Evolutionary conservation across 2,329 filamentous ascomycete species (phyloP).

Genomic region (Penicillium sp.): DNA sequence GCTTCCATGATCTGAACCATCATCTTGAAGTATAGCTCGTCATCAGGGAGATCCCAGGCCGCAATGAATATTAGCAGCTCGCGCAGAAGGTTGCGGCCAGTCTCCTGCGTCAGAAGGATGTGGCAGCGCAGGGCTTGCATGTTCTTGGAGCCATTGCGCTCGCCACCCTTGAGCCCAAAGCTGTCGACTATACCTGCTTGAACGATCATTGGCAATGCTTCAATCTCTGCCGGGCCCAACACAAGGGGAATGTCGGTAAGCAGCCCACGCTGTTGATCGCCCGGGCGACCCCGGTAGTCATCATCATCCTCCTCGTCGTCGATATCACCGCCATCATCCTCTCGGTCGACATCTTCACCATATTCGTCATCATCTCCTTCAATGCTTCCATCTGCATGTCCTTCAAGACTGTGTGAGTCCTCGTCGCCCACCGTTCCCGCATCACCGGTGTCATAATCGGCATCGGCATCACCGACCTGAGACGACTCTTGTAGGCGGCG

Average conservation of each 20-base stretch:
- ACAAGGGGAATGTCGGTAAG: slow-evolving; percentile 94
- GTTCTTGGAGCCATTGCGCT: slow-evolving; percentile 62
- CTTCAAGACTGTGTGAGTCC: slow-evolving; percentile 43
- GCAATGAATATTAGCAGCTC: slow-evolving; percentile 95
- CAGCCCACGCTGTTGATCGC: slow-evolving; percentile 66
- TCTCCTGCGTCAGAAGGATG: slow-evolving; percentile 84
- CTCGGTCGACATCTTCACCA: slow-evolving; percentile 51
- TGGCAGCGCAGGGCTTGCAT: slow-evolving; percentile 88
- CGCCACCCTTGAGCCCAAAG: slow-evolving; percentile 65
- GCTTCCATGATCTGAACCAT: slow-evolving; percentile 95
- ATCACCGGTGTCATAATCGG: slow-evolving; percentile 42
- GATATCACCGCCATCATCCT: slow-evolving; percentile 51
- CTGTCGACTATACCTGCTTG: slow-evolving; percentile 91
- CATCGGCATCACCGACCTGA: slow-evolving; percentile 40
- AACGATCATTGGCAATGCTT: slow-evolving; percentile 94
- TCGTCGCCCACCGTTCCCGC: slow-evolving; percentile 44
- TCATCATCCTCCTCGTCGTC: slow-evolving; percentile 55
- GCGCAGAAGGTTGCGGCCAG: slow-evolving; percentile 81
- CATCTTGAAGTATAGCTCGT: slow-evolving; percentile 92
- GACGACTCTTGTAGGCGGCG: slow-evolving; percentile 48
- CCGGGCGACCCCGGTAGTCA: slow-evolving; percentile 50
- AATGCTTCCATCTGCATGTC: slow-evolving; percentile 44
- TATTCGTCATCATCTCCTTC: slow-evolving; percentile 55
- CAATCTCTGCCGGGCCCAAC: slow-evolving; percentile 89
- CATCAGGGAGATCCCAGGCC: slow-evolving; percentile 92